Conservation (phyloP, 2,329 filamentous ascomycete genomes). For the Fonsecaea monophora region DNA sequence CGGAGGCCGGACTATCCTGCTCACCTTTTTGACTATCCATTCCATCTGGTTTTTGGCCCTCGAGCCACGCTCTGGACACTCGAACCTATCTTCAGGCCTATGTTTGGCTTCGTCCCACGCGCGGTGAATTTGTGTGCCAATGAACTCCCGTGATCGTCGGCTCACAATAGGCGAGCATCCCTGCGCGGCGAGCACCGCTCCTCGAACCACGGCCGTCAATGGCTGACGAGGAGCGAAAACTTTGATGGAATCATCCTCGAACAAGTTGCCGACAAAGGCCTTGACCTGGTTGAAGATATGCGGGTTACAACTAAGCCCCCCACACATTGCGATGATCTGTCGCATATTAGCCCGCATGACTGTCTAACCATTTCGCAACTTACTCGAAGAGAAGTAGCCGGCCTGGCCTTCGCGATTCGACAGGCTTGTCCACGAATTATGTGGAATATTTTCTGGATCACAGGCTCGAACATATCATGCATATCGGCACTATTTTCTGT, state of each 20-base stretch:
- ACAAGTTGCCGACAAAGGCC: slow-evolving; percentile 21
- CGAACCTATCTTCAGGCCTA: slow-evolving; percentile 19
- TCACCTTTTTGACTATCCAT: slow-evolving; percentile 21
- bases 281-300: slow-evolving; percentile 33
- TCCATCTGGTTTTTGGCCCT: slow-evolving; percentile 27
- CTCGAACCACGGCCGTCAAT: slow-evolving; percentile 36
- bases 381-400: slow-evolving; percentile 6
- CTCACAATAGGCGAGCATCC: slow-evolving; percentile 15
- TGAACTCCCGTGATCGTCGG: slow-evolving; percentile 31
- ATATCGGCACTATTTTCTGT: slow-evolving; percentile 24
- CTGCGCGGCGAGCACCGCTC: slow-evolving; percentile 30
- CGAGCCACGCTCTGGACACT: slow-evolving; percentile 17
- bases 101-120: slow-evolving; percentile 28
- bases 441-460: slow-evolving; percentile 24
- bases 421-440: slow-evolving; percentile 23
- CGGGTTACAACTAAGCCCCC: slow-evolving; percentile 24
- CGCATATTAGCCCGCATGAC: slow-evolving; percentile 5
- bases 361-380: background rate
- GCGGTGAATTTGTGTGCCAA: slow-evolving; percentile 30
- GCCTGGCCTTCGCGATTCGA: slow-evolving; percentile 15
- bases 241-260: slow-evolving; percentile 15
- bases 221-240: slow-evolving; percentile 27
- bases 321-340: slow-evolving; percentile 28
- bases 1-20: background rate
- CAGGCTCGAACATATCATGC: slow-evolving; percentile 26